Evolutionary conservation across 2,329 filamentous ascomycete genomes (phyloP), one percentile per base, ranked within the genome.

Genomic region (Magnaporthales sp.): DNA sequence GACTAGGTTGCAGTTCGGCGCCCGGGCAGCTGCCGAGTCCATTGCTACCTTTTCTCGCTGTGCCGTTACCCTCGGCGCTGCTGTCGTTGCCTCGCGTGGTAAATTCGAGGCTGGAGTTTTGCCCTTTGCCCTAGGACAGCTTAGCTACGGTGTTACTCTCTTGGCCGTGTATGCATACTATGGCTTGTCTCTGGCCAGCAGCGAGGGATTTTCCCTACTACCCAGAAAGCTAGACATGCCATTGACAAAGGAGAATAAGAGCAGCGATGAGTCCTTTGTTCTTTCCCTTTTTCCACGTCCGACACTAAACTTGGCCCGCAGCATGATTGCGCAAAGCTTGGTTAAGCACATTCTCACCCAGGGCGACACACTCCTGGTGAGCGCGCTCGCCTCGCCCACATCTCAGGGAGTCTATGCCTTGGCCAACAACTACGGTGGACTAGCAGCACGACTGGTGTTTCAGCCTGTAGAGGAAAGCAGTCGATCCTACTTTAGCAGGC

Each of bases 391-490:
- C 7, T 88, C 88, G 0, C 85, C 95, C 1, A 82, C 87, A 58
- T 90, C 93, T 4, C 95, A 98, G 79, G 95, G 95, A 15, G 88
- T 92, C 46, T 99, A 98, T 74, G 92, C 93, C 0, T 84, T 99
- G 5, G 95, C 94, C 65, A 93, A 93, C 72, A 99, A 98, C 77
- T 99, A 95, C 75, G 95, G 95, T 26, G 91, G 93, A 2, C 85
- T 99, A 0, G 80, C 96, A 30, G 95, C 95, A 0, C 87, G 95
- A 3, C 86, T 98, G 70, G 80, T 99, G 64, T 94, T 99, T 75
- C 95, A 98, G 73, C 96, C 95, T 8, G 87, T 99, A 68, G 95
- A 99, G 77, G 96, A 99, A 77, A 94, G 90, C 75, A 93, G 91
- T 70, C 89, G 96, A 54, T 93, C 89, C 74, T 89, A 97, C 74